Conservation (phyloP, 768 basidiomycete species). For the Leccinum uliginosum region DNA sequence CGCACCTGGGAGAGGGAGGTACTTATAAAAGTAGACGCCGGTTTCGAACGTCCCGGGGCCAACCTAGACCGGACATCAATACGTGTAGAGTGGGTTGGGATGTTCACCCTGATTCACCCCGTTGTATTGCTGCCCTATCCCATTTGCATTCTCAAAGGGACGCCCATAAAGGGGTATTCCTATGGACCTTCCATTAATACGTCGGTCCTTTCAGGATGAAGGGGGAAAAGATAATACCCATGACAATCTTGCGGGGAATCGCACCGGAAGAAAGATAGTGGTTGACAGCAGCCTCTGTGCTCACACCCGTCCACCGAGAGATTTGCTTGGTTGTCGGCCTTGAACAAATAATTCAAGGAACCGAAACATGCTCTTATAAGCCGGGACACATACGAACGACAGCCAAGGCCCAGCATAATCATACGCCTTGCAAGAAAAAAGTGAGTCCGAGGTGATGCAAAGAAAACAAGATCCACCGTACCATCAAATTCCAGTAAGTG, state of each 20-base stretch:
- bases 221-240: constrained; percentile 40
- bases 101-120: constrained; percentile 42
- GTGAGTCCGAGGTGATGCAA: background rate
- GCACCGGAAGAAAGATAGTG: constrained; percentile 61
- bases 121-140: constrained; percentile 62
- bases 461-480: constrained; percentile 15
- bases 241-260: constrained; percentile 56
- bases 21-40: constrained; percentile 63
- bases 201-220: background rate
- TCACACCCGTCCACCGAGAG: constrained; percentile 62
- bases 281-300: constrained; percentile 62
- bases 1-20: constrained; percentile 60
- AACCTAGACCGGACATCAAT: constrained; percentile 37
- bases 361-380: background rate
- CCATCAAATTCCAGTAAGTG: constrained; percentile 83
- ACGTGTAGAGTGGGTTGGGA: background rate
- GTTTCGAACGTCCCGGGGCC: constrained; percentile 52
- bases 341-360: constrained; percentile 9
- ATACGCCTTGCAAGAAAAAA: constrained; percentile 45
- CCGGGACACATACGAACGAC: constrained; percentile 42
- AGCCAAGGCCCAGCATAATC: constrained; percentile 81
- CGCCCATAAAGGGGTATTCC: constrained; percentile 81
- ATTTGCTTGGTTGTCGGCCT: constrained; percentile 59
- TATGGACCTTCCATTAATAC: background rate
- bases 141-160: constrained; percentile 66